Percentiles rank a stretch among this genome's conserved stretches.
These are phyloP conservation scores for Aspergillus proliferans DNA, from an alignment of 2,329 filamentous ascomycete species.

Conservation along the genomic window DNA sequence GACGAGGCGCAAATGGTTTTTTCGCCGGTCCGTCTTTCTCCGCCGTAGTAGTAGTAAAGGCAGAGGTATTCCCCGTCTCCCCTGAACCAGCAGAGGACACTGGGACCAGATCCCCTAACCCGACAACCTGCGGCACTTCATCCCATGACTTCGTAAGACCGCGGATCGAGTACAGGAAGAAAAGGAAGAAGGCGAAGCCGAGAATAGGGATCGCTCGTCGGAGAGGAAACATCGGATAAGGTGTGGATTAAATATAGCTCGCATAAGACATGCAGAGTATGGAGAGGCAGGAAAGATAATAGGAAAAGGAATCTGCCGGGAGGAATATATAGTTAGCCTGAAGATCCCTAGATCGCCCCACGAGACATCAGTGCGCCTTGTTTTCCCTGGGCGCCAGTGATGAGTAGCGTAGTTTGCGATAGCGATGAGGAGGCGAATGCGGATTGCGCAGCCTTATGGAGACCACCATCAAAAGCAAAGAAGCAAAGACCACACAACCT, in stretches of 20 bases:
- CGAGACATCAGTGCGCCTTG: too few species aligned
- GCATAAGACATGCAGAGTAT: not conserved
- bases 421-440: too few species aligned
- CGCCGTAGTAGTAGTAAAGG: not conserved
- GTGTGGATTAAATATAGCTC: constrained; percentile 2
- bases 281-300: not conserved
- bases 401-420: too few species aligned
- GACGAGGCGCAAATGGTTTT: constrained; percentile 22
- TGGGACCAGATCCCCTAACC: constrained; percentile 28
- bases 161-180: constrained; percentile 24
- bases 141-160: constrained; percentile 29
- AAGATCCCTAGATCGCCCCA: too few species aligned
- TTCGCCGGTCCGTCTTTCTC: constrained; percentile 5
- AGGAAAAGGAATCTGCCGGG: not conserved
- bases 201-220: constrained; percentile 26
- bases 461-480: too few species aligned
- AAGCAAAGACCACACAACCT: too few species aligned
- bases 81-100: constrained; percentile 5
- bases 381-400: too few species aligned
- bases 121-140: constrained; percentile 29
- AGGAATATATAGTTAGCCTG: not conserved
- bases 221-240: constrained; percentile 26
- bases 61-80: constrained; percentile 13
- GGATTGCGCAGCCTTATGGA: too few species aligned
- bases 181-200: constrained; percentile 26